Evolutionary conservation across 768 basidiomycete species (phyloP).

Genomic region (Leucocoprinus leucothites): DNA sequence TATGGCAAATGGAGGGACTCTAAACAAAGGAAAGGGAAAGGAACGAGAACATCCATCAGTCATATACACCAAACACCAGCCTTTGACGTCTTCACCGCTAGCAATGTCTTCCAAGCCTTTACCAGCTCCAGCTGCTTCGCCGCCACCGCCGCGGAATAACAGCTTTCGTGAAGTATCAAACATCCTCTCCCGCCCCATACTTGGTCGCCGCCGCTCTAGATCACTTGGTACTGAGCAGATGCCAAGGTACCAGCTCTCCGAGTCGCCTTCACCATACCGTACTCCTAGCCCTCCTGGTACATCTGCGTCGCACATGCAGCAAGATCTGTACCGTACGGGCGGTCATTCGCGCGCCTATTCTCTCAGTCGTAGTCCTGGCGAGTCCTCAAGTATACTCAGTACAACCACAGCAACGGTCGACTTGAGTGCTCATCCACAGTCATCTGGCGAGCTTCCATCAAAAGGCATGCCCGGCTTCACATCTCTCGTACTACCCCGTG

Average conservation of each 20-base stretch:
- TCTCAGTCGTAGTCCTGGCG: background rate
- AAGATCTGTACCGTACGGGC: background rate
- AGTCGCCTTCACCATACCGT: background rate
- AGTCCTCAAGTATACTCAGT: background rate
- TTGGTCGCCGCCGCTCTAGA: constrained; percentile 9
- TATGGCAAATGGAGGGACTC: background rate
- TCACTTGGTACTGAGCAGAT: constrained; percentile 9
- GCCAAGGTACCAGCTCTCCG: constrained; percentile 1
- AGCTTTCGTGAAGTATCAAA: background rate
- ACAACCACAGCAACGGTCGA: constrained; percentile 1
- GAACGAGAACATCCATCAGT: constrained; percentile 6
- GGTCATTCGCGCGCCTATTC: constrained; percentile 1
- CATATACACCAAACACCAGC: constrained; percentile 7
- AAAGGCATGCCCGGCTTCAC: constrained; percentile 16
- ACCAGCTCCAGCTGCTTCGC: background rate
- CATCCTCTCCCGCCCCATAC: background rate
- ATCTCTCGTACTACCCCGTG: constrained; percentile 11
- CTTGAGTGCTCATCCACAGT: constrained; percentile 9
- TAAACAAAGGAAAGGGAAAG: constrained; percentile 16
- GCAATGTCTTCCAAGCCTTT: constrained; percentile 6
- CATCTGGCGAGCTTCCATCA: constrained; percentile 16
- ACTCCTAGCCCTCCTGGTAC: background rate
- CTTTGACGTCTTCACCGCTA: constrained; percentile 7
- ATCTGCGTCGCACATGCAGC: background rate
- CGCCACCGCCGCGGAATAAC: background rate